Percentiles rank a stretch among this genome's conserved stretches.
phyloP scores from a whole-genome alignment of 176 grass and related monocot species.

The Rhynchospora breviuscula region DNA sequence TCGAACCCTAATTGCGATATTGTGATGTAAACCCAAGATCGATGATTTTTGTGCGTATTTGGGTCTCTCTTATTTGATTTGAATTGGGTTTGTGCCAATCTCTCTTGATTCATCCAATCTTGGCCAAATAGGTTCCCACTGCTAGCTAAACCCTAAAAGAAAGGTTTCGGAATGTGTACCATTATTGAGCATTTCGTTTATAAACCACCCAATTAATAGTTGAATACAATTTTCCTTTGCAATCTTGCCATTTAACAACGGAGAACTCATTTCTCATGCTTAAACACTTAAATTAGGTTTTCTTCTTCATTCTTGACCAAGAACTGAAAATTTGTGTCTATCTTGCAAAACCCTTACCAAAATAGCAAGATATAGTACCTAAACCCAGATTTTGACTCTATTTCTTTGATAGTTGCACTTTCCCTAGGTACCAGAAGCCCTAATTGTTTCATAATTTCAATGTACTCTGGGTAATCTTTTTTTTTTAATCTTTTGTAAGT shows the following conservation, averaged over 20 bases:
- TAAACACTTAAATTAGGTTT: background rate
- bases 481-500: too few relatives aligned
- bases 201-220: background rate
- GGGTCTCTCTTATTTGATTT: background rate
- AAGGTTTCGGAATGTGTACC: background rate
- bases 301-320: background rate
- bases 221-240: background rate
- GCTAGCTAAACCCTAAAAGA: background rate
- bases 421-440: background rate
- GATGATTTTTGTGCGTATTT: conserved; percentile 20
- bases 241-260: background rate
- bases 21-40: conserved; percentile 13
- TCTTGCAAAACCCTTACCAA: background rate
- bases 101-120: conserved; percentile 8
- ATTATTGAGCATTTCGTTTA: conserved; percentile 9
- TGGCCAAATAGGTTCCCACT: background rate
- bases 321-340: background rate
- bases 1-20: conserved; percentile 35
- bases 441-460: background rate
- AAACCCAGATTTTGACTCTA: background rate
- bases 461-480: background rate
- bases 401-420: background rate
- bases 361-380: background rate
- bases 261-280: background rate
- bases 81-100: conserved; percentile 14